phyloP scores from a whole-genome alignment of 495 filamentous ascomycete genomes.

The Hyaloscypha variabilis region DNA sequence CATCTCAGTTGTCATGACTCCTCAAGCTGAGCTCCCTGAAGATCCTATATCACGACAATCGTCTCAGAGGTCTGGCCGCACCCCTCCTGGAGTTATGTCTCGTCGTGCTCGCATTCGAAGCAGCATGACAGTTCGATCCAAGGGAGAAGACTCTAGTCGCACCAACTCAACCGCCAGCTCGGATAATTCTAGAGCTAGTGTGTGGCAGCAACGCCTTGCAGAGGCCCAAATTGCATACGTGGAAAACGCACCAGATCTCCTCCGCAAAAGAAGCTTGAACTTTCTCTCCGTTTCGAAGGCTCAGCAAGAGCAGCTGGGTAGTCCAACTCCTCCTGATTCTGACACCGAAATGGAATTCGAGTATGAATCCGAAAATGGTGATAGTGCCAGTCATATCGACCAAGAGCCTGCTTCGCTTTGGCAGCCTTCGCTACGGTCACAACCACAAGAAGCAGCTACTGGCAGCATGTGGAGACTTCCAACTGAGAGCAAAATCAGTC shows the following conservation, averaged over 20 bases:
- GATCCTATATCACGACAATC: conserved; percentile 14
- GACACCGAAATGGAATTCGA: conserved; percentile 26
- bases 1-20: conserved; percentile 45
- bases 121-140: conserved; percentile 32
- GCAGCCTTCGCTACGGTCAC: conserved; percentile 12
- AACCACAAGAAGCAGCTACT: conserved; percentile 23
- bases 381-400: neutral
- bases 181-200: conserved; percentile 34
- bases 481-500: conserved; percentile 4
- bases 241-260: conserved; percentile 41
- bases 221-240: conserved; percentile 48
- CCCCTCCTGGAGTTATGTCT: conserved; percentile 12
- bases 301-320: conserved; percentile 37
- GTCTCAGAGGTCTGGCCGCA: conserved; percentile 22
- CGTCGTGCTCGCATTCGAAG: conserved; percentile 25
- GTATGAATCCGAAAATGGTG: conserved; percentile 21
- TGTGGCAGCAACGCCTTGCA: conserved; percentile 39
- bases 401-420: conserved; percentile 22
- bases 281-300: conserved; percentile 43
- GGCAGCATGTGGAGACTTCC: conserved; percentile 40
- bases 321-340: conserved; percentile 48
- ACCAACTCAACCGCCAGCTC: conserved; percentile 31
- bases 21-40: conserved; percentile 21
- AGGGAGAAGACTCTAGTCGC: conserved; percentile 28
- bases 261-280: conserved; percentile 40